Percentiles rank a stretch among this genome's conserved stretches.
Evolutionary conservation across 495 filamentous ascomycete species (phyloP).

Genomic region (Sordaria brevicollis): DNA sequence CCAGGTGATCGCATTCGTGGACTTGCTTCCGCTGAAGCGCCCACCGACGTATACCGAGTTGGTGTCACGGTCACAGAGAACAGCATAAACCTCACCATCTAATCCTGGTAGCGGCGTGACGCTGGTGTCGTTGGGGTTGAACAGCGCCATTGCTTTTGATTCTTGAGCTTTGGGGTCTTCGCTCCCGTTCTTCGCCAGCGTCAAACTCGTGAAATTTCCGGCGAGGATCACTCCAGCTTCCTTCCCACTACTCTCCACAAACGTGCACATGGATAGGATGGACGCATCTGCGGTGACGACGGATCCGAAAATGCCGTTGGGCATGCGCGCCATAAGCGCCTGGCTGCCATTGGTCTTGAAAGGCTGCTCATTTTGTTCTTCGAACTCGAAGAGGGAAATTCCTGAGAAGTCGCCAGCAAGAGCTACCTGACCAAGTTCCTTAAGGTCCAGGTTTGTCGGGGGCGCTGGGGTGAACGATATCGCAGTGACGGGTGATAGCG

Average conservation of each 20-base stretch:
- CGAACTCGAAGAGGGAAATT: slow-evolving; percentile 80
- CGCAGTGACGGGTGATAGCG: slow-evolving; percentile 40
- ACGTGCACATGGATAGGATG: slow-evolving; percentile 80
- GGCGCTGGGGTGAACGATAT: slow-evolving; percentile 63
- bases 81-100: slow-evolving; percentile 64
- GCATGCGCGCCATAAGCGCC: slow-evolving; percentile 69
- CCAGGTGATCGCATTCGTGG: slow-evolving; percentile 86
- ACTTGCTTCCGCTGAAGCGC: slow-evolving; percentile 65
- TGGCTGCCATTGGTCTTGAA: slow-evolving; percentile 65
- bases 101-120: slow-evolving; percentile 69
- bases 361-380: slow-evolving; percentile 61
- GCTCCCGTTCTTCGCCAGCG: slow-evolving; percentile 16
- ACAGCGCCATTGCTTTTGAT: slow-evolving; percentile 70
- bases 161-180: background rate
- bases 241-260: slow-evolving; percentile 55
- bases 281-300: slow-evolving; percentile 67
- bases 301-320: slow-evolving; percentile 72
- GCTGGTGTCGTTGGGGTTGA: slow-evolving; percentile 55
- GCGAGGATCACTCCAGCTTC: slow-evolving; percentile 70
- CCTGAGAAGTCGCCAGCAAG: slow-evolving; percentile 85
- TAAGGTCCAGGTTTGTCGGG: slow-evolving; percentile 69
- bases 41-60: slow-evolving; percentile 88
- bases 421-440: slow-evolving; percentile 71
- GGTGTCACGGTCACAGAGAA: slow-evolving; percentile 75
- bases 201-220: slow-evolving; percentile 89